Conservation (phyloP, 495 filamentous ascomycete genomes). For the Penicillium salamii region DNA sequence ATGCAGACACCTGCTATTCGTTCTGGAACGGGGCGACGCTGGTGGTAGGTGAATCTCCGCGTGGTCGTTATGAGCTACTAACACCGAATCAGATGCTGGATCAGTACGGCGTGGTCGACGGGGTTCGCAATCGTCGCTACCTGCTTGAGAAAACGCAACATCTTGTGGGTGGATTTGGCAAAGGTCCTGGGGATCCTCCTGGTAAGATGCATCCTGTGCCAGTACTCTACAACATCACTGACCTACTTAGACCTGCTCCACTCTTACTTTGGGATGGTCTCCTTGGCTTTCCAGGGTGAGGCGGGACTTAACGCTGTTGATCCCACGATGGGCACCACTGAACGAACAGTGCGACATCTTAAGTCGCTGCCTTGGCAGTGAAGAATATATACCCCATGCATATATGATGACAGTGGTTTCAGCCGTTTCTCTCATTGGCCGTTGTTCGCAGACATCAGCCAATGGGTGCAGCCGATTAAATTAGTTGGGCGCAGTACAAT, state of each 20-base stretch:
- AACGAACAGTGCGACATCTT: slow-evolving; percentile 39
- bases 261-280: slow-evolving; percentile 81
- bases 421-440: slow-evolving; percentile 1
- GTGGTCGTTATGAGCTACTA: not conserved
- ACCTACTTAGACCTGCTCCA: slow-evolving; percentile 71
- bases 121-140: slow-evolving; percentile 63
- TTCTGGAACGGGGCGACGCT: slow-evolving; percentile 85
- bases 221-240: slow-evolving; percentile 7
- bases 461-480: slow-evolving; percentile 2
- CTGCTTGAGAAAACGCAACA: slow-evolving; percentile 89
- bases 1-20: slow-evolving; percentile 88
- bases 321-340: slow-evolving; percentile 63
- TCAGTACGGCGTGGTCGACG: slow-evolving; percentile 57
- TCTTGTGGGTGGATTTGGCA: slow-evolving; percentile 84
- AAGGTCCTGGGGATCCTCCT: slow-evolving; percentile 73
- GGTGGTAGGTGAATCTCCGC: slow-evolving; percentile 37
- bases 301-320: slow-evolving; percentile 61
- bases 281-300: slow-evolving; percentile 66
- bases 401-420: slow-evolving; percentile 4
- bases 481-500: slow-evolving; percentile 4
- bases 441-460: not conserved
- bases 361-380: slow-evolving; percentile 42
- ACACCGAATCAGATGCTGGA: slow-evolving; percentile 57
- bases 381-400: slow-evolving; percentile 1
- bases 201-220: slow-evolving; percentile 38